Conservation (phyloP, 2,329 filamentous ascomycete genomes). For the Hymenoscyphus albidus region DNA sequence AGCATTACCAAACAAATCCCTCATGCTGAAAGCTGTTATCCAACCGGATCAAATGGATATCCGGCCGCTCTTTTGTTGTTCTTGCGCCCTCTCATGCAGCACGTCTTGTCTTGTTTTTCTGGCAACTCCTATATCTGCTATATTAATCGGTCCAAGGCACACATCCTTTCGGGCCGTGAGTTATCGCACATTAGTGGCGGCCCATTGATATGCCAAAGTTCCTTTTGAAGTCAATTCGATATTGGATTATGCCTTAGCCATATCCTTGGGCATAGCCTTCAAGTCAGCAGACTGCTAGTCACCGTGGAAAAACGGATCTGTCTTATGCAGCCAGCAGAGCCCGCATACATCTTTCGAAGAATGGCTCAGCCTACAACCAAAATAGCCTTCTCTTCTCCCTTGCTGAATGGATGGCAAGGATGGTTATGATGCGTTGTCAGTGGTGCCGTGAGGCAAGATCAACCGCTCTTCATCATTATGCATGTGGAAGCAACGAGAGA, state of each 20-base stretch:
- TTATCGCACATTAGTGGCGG: conserved; percentile 17
- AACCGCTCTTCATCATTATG: conserved; percentile 26
- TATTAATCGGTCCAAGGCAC: conserved; percentile 9
- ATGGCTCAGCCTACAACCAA: conserved; percentile 16
- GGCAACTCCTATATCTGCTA: conserved; percentile 11
- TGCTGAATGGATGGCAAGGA: conserved; percentile 17
- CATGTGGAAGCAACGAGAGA: conserved; percentile 27
- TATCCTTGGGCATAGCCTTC: conserved; percentile 12
- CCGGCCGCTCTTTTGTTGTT: conserved; percentile 15
- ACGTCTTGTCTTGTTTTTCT: conserved; percentile 14
- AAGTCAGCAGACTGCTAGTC: conserved; percentile 30
- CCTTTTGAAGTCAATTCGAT: not conserved
- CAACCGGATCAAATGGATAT: conserved; percentile 24
- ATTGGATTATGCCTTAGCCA: conserved; percentile 16
- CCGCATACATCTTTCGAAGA: conserved; percentile 21
- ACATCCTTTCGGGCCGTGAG: conserved; percentile 9
- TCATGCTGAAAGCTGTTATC: conserved; percentile 13
- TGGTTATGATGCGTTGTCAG: conserved; percentile 32
- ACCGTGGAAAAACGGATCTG: conserved; percentile 26
- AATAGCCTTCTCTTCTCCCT: conserved; percentile 9
- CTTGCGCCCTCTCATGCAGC: conserved; percentile 9
- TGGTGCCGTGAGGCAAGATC: conserved; percentile 24
- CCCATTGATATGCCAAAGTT: conserved; percentile 4
- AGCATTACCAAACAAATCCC: conserved; percentile 25
- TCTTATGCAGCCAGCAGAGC: conserved; percentile 20